Base-by-base conservation (phyloP, 2,329 filamentous ascomycete genomes). In the Colletotrichum melonis region DNA sequence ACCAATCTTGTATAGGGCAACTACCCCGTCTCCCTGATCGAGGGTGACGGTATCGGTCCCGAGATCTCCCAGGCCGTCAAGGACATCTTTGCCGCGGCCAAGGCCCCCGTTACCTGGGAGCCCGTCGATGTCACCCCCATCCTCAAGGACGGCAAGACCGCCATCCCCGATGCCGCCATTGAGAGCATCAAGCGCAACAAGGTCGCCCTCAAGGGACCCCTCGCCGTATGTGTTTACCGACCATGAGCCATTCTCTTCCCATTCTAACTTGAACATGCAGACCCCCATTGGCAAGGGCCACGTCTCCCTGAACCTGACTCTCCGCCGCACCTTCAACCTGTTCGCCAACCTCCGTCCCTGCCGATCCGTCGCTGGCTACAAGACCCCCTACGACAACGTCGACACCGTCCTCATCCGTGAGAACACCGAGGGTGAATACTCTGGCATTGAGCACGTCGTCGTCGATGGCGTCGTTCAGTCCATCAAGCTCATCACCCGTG, bases 361-460 rank as follows among this genome's bases (percentile, higher is more conserved):
- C 92, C 94, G 95, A 83, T 98, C 95, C 76, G 95, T 99, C 78
- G 94, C 94, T 77, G 97, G 97, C 81, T 99, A 93, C 93, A 98
- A 98, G 92, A 99, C 97, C 67, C 95, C 96, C 76, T 98, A 98
- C 89, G 96, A 98, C 84, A 91, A 94, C 80, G 97, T 99, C 82
- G 94, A 99, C 87, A 98, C 95, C 52, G 95, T 98, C 81, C 89
- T 99, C 82, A 98, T 99, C 87, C 94, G 97, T 86, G 97, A 99
- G 89, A 99, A 99, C 91, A 98, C 97, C 79, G 97, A 98, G 91
- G 97, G 97, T 85, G 97, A 98, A 90, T 99, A 99, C 92, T 98
- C 95, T 55, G 97, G 97, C 76, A 98, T 99, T 80, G 97, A 99
- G 90, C 97, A 99, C 88, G 92, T 98, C 72, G 97, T 98, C 42